These are phyloP conservation scores for Pleurostoma richardsiae DNA, from an alignment of 2,329 filamentous ascomycete genomes.

Conservation along the genomic window DNA sequence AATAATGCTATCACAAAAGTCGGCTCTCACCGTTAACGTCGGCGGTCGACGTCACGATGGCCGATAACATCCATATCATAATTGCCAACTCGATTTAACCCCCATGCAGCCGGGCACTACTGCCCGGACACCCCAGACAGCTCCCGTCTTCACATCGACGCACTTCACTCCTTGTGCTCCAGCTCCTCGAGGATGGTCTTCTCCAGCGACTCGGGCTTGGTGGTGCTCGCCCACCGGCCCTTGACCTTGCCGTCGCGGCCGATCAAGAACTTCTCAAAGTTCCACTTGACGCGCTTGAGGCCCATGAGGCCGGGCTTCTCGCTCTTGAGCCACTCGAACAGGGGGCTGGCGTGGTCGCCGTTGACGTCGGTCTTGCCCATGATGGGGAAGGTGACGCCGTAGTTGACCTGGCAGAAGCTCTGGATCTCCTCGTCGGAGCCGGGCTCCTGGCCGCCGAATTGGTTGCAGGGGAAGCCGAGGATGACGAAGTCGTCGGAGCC, in stretches of 20 bases:
- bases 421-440: constrained; percentile 77
- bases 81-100: too few relatives aligned
- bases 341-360: constrained; percentile 71
- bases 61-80: too few relatives aligned
- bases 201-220: constrained; percentile 80
- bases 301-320: constrained; percentile 80
- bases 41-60: too few relatives aligned
- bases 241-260: constrained; percentile 81
- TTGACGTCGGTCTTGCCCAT: constrained; percentile 94
- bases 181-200: constrained; percentile 70
- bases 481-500: constrained; percentile 69
- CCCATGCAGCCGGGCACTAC: too few relatives aligned
- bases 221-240: constrained; percentile 79
- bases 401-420: constrained; percentile 86
- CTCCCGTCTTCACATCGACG: too few relatives aligned
- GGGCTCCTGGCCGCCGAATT: constrained; percentile 89
- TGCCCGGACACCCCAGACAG: too few relatives aligned
- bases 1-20: too few relatives aligned
- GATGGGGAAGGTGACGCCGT: constrained; percentile 87
- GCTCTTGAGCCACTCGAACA: constrained; percentile 72
- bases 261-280: constrained; percentile 98
- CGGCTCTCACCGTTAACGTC: too few relatives aligned
- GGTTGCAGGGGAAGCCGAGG: constrained; percentile 97
- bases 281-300: constrained; percentile 94
- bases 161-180: constrained; percentile 40